Evolutionary conservation across 257 asterid genomes (phyloP).

Genomic region (Lycium ferocissimum): DNA sequence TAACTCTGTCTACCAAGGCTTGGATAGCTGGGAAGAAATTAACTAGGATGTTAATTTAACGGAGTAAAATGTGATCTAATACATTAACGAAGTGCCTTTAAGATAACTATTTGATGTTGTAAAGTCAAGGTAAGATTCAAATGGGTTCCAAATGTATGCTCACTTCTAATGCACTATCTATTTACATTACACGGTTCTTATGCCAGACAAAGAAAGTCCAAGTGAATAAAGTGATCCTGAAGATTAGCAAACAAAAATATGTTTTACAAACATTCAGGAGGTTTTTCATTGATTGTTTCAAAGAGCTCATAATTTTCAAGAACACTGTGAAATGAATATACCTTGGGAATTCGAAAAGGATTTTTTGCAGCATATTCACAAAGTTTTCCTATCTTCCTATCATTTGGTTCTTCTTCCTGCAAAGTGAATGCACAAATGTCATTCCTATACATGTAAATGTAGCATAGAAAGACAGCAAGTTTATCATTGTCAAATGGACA

Average conservation of each 20-base stretch:
- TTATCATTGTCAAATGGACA: conserved; percentile 3
- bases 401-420: conserved; percentile 92
- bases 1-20: too few species aligned
- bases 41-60: too few species aligned
- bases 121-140: neutral
- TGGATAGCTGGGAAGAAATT: neutral
- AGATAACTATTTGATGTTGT: conserved; percentile 15
- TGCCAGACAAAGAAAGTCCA: neutral
- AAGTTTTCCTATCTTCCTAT: conserved; percentile 88
- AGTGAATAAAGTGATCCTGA: conserved; percentile 7
- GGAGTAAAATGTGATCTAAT: neutral
- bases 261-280: conserved; percentile 13
- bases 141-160: conserved; percentile 11
- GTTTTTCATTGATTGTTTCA: conserved; percentile 13
- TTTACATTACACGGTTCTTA: neutral
- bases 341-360: conserved; percentile 98
- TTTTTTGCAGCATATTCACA: conserved; percentile 94
- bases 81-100: neutral
- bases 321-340: conserved; percentile 32
- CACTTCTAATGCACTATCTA: neutral
- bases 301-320: neutral
- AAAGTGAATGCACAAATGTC: conserved; percentile 30
- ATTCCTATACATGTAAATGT: conserved; percentile 16
- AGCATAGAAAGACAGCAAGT: neutral
- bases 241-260: neutral